Evolutionary conservation across 164 flowering plant genomes (phyloP).

Genomic region (Cinnamomum chago): DNA sequence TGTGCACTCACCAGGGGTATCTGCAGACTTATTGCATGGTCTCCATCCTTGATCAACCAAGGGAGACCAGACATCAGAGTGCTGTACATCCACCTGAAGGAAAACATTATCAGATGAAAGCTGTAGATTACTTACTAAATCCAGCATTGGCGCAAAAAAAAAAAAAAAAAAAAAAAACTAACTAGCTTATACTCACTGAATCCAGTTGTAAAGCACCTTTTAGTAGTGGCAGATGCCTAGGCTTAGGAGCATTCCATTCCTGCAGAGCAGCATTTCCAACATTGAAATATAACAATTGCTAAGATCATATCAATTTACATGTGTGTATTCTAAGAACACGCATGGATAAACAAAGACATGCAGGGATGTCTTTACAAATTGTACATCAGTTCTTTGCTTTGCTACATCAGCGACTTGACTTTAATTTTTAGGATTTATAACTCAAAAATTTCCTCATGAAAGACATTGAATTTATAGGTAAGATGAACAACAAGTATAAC

Average conservation of each 20-base stretch:
- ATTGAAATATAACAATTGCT: not conserved
- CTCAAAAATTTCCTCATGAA: not conserved
- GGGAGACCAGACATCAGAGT: conserved; percentile 73
- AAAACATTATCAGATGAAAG: conserved; percentile 6
- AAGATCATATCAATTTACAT: not conserved
- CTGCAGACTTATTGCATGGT: conserved; percentile 38
- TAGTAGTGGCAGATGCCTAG: conserved; percentile 63
- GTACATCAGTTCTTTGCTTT: no score
- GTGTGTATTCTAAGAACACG: no score
- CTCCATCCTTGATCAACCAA: conserved; percentile 73
- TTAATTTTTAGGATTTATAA: not conserved
- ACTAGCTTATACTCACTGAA: conserved; percentile 39
- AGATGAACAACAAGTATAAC: not conserved
- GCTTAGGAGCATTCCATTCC: conserved; percentile 84
- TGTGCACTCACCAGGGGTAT: conserved; percentile 43
- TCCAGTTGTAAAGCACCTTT: conserved; percentile 64
- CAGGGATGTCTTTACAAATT: no score
- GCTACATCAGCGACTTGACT: no score
- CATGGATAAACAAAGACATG: no score
- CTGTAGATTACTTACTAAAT: not conserved
- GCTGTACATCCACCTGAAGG: conserved; percentile 45
- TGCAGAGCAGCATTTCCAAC: conserved; percentile 19
- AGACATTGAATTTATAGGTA: not conserved
- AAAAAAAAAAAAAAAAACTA: not conserved
- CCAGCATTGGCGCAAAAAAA: not conserved